Evolutionary conservation across 192 early-diverging fungal species (phyloP).

Genomic region (Coemansia sp.): DNA sequence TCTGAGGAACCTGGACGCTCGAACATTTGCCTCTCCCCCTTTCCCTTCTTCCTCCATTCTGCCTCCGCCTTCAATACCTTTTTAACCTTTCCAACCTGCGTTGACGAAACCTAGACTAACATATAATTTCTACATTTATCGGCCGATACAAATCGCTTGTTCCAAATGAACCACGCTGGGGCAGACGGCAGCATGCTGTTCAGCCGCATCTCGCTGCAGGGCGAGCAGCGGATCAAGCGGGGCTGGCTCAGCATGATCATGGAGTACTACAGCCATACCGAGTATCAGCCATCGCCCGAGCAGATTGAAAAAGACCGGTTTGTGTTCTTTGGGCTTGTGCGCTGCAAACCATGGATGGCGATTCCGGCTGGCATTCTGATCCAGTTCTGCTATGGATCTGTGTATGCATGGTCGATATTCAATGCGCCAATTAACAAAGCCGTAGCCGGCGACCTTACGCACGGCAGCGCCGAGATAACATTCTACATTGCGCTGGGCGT

Average conservation of each 20-base stretch:
- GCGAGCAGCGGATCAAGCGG: constrained; percentile 9
- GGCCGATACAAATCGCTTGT: background rate
- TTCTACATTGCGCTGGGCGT: constrained; percentile 64
- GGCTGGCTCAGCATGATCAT: constrained; percentile 21
- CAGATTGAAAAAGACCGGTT: constrained; percentile 39
- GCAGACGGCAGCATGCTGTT: constrained; percentile 43
- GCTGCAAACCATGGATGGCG: constrained; percentile 58
- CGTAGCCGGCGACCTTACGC: constrained; percentile 33
- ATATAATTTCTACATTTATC: background rate
- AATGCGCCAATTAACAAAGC: constrained; percentile 59
- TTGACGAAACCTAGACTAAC: background rate
- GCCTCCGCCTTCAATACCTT: background rate
- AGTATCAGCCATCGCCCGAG: constrained; percentile 29
- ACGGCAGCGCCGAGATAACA: constrained; percentile 56
- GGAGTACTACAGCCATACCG: constrained; percentile 50
- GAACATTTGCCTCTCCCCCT: background rate
- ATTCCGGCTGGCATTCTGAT: constrained; percentile 61
- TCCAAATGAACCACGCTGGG: constrained; percentile 5
- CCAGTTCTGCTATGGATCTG: constrained; percentile 64
- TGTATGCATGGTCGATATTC: constrained; percentile 68
- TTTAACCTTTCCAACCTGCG: background rate
- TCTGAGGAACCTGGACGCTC: constrained; percentile 1
- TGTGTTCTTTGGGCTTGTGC: constrained; percentile 53
- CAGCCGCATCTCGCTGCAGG: constrained; percentile 40
- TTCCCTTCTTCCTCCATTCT: background rate